Base-by-base conservation (phyloP, 495 filamentous ascomycete species). In the Aspergillus ostianus region DNA sequence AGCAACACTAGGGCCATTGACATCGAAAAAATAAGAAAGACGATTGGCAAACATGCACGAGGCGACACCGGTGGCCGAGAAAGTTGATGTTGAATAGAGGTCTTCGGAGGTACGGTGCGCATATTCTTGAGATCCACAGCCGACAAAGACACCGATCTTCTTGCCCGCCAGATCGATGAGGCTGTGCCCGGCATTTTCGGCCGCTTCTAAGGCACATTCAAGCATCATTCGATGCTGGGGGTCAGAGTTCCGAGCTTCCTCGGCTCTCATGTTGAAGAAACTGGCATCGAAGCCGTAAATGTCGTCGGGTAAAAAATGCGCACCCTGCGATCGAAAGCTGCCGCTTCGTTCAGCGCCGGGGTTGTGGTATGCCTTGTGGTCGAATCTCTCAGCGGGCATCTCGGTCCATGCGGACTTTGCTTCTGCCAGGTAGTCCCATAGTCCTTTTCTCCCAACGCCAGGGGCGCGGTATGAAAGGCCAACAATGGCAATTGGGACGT, bases 41-140 rank as follows among this genome's bases (percentile, higher is more conserved):
- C 48, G 48, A 27, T 50, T 50, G 12, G 48, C 48, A 50, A 50
- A 50, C 48, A 50, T 50, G 26, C 48, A 50, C 20, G 48, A 23
- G 10, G 48, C 48, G 21, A 23, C 26, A 21, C 48, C 48, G 15
- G 48, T 50, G 10, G 48, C 48, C 19, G 20, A 21, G 48, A 23
- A 50, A 10, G 20, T 21, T 1, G 48, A 50, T 50, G 20, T 27
- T 27, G 20, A 27, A 26, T 50, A 50, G 9, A 50, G 12, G 13
- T 50, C 48, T 17, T 27, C 48, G 13, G 20, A 23, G 9, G 26
- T 21, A n/a, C 26, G 26, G 20, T 15, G 20, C 48, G 20, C 48
- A 23, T 50, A 50, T 7, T 50, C 48, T 13, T 27, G 20, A 9
- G 20, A 23, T 17, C 20, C 20, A 10, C 48, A 21, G 5, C 48